A percentile compares a stretch with the other conserved stretches of the same genome.
Evolutionary conservation across 1,284 basidiomycete species (phyloP).

Genomic region (Hemileia vastatrix): DNA sequence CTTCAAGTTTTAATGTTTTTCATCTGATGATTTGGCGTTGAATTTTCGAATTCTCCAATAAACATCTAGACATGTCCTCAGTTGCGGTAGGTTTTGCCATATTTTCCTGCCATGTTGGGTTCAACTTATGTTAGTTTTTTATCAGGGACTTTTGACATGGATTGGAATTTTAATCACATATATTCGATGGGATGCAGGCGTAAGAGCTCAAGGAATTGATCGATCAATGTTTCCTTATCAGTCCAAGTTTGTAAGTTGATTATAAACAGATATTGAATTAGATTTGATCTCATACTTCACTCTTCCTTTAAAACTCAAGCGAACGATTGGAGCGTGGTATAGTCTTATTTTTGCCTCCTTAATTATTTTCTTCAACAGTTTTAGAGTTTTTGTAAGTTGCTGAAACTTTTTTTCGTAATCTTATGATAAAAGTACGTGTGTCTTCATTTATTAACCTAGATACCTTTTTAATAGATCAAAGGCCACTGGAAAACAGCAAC

Average conservation of each 20-base stretch:
- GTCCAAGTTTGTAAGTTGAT: slow-evolving; percentile 45
- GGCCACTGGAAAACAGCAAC: slow-evolving; percentile 3
- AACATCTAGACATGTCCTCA: no score
- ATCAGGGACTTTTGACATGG: slow-evolving; percentile 67
- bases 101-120: background rate
- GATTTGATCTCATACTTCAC: background rate
- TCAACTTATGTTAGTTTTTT: slow-evolving; percentile 43
- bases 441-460: no score
- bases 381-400: slow-evolving; percentile 8
- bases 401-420: background rate
- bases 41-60: background rate
- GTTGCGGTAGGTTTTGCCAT: background rate
- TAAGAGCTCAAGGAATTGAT: slow-evolving; percentile 64
- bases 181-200: slow-evolving; percentile 64
- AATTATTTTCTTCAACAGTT: background rate
- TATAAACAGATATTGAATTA: background rate
- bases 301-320: background rate
- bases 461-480: background rate
- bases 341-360: background rate
- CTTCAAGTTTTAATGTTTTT: no score
- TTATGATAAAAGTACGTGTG: background rate
- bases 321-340: background rate
- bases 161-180: slow-evolving; percentile 71
- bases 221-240: slow-evolving; percentile 58
- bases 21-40: no score